Evolutionary conservation across 228 moss, liverwort and hornwort species (phyloP), one percentile per base, ranked within the genome.

Genomic region (Sphagnum magellanicum): DNA sequence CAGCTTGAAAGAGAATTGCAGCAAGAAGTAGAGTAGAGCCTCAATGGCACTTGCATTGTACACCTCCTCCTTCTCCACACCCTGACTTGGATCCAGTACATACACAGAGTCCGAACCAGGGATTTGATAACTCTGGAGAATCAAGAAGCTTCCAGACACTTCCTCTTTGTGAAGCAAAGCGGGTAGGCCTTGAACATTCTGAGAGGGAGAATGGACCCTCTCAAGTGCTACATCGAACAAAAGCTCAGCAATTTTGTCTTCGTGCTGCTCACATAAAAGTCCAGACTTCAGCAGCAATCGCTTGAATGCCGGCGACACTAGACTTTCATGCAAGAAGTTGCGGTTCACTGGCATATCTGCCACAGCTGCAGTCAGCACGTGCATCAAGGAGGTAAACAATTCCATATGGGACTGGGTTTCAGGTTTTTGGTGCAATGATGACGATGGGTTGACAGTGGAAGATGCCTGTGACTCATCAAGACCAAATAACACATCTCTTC

Each of bases 181-280:
- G 70, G 87, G 87, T 51, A 87, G 51, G 13, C 82, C 82, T 78
- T 71, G 85, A 8, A 68, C 71, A 52, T 73, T 75, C 63, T 85
- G 79, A 61, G 85, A 81, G 51, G 88, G 81, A 52, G 79, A 87
- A 67, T 84, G 79, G 57, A 84, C 81, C 77, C 80, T 83, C 77
- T 98, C 94, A 49, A 98, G 80, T 49, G 98, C 98, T 65, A 98
- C 66, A 84, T 93, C 86, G 50, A 98, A 90, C 52, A 98, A 70
- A 60, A 82, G 81, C 79, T 87, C 87, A 16, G 76, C 86, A 66
- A 91, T 70, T 47, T 74, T 78, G 61, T 98, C 92, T 74, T 98
- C 98, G 67, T 88, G 90, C 53, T 85, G 87, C 68, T 72, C 72
- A 66, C 79, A 81, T 49, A 98, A 63, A 50, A 93, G 65, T 67